Percentiles rank a stretch among this genome's conserved stretches.
Evolutionary conservation across 805 yeast species (phyloP).

Genomic region (Zygosaccharomyces gambellarensis): DNA sequence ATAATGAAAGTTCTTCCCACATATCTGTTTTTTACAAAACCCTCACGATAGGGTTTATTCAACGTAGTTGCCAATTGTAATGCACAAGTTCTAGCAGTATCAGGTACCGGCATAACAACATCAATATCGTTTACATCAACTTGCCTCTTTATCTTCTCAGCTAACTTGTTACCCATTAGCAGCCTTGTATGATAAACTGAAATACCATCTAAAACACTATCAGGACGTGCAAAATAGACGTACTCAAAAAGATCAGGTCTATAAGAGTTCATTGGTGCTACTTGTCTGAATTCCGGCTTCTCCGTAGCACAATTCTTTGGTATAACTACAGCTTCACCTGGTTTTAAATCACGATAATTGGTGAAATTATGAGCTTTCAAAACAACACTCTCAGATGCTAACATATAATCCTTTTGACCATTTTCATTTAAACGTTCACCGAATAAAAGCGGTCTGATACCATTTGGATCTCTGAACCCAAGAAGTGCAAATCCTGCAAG

Average conservation of each 20-base stretch:
- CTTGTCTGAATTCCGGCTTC: constrained; percentile 77
- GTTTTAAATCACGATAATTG: constrained; percentile 74
- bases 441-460: constrained; percentile 83
- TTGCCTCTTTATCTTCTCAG: constrained; percentile 58
- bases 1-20: constrained; percentile 97
- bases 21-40: constrained; percentile 92
- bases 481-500: constrained; percentile 93
- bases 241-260: constrained; percentile 97
- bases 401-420: constrained; percentile 81
- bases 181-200: constrained; percentile 90
- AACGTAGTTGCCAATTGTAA: constrained; percentile 82
- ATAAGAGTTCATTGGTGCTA: constrained; percentile 69
- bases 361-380: constrained; percentile 85
- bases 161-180: constrained; percentile 89
- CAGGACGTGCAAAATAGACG: constrained; percentile 97
- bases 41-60: constrained; percentile 86
- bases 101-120: constrained; percentile 97
- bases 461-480: constrained; percentile 97
- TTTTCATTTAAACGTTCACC: constrained; percentile 74
- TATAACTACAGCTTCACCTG: constrained; percentile 95
- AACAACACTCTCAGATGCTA: constrained; percentile 93
- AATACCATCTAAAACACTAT: constrained; percentile 92
- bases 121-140: constrained; percentile 58
- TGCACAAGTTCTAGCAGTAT: constrained; percentile 95
- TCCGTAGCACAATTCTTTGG: constrained; percentile 59